Evolutionary conservation across 2,329 filamentous ascomycete species (phyloP).

Genomic region (Trichoderma asperellum): DNA sequence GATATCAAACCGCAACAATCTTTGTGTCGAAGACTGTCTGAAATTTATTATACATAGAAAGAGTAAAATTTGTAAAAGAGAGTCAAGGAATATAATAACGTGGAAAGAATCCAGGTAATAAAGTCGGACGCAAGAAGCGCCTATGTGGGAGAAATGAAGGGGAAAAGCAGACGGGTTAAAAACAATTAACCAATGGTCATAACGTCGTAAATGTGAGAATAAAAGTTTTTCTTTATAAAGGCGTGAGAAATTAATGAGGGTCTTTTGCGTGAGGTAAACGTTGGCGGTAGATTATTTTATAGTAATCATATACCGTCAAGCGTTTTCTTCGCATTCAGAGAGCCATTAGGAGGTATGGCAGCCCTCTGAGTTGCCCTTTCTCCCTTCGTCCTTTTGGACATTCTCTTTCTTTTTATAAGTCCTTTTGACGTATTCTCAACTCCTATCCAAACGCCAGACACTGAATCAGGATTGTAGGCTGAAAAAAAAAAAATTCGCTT

Average conservation of each 20-base stretch:
- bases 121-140: conserved; percentile 29
- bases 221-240: conserved; percentile 29
- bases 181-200: conserved; percentile 42
- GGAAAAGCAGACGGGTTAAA: conserved; percentile 1
- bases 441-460: conserved; percentile 46
- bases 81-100: conserved; percentile 14
- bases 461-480: conserved; percentile 37
- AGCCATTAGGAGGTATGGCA: background rate
- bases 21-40: conserved; percentile 37
- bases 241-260: conserved; percentile 28
- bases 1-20: conserved; percentile 33
- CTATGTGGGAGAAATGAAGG: conserved; percentile 11
- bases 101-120: conserved; percentile 13
- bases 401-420: conserved; percentile 10
- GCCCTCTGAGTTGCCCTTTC: background rate
- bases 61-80: conserved; percentile 28
- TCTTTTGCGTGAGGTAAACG: background rate
- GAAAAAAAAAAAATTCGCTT: conserved; percentile 32
- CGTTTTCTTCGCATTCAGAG: background rate
- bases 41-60: conserved; percentile 41
- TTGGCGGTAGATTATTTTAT: too few species aligned
- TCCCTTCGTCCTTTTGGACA: background rate
- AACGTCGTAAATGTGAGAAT: conserved; percentile 38
- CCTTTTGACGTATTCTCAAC: conserved; percentile 22
- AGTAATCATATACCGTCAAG: background rate